Evolutionary conservation across 495 filamentous ascomycete species (phyloP).

Genomic region (Talaromyces ruber): DNA sequence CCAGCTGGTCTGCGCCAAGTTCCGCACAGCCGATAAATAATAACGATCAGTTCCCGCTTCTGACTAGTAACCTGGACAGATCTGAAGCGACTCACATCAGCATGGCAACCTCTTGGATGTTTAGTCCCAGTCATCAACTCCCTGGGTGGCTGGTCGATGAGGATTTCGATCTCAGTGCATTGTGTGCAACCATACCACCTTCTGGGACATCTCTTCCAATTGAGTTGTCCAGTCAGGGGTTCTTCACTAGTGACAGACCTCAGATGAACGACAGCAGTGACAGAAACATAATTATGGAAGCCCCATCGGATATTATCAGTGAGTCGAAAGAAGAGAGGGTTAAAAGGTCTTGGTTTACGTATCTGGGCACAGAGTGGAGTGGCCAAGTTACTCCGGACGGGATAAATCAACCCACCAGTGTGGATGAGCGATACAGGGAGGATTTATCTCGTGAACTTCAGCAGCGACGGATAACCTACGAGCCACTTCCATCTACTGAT

Average conservation of each 20-base stretch:
- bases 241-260: not conserved
- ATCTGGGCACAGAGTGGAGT: not conserved
- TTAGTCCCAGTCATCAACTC: conserved; percentile 3
- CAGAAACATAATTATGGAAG: not conserved
- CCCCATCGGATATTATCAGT: not conserved
- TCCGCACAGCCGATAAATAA: not conserved
- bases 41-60: not conserved
- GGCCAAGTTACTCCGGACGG: not conserved
- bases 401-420: conserved; percentile 2
- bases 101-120: conserved; percentile 1
- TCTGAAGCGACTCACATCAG: not conserved
- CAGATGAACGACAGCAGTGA: not conserved
- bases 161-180: conserved; percentile 16
- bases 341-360: conserved; percentile 1
- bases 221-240: not conserved
- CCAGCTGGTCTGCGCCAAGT: not conserved
- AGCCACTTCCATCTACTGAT: conserved; percentile 16
- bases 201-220: not conserved
- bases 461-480: conserved; percentile 16
- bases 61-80: not conserved
- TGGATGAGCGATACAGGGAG: conserved; percentile 18
- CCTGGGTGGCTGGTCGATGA: conserved; percentile 17
- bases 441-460: conserved; percentile 16
- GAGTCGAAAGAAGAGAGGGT: not conserved
- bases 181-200: conserved; percentile 13